Percentiles rank a stretch among this genome's conserved stretches.
These are phyloP conservation scores for Persicaria tinctoria DNA, from an alignment of 148 eudicot genomes.

Conservation along the genomic window DNA sequence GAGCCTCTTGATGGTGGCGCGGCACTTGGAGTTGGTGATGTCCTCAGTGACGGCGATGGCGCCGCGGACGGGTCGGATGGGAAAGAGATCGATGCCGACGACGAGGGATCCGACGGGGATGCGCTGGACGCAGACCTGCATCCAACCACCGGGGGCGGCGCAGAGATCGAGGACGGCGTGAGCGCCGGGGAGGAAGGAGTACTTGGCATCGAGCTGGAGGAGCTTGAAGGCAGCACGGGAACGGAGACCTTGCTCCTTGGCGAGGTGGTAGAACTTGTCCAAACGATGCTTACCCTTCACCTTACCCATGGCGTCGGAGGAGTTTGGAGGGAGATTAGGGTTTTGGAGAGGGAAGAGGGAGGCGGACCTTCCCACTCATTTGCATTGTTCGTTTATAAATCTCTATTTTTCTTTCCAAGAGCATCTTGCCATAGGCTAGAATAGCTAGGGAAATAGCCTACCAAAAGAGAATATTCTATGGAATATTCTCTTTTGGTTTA, in stretches of 20 bases:
- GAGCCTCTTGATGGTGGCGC: constrained; percentile 40
- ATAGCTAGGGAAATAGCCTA: no score
- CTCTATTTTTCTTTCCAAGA: no score
- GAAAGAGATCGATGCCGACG: constrained; percentile 70
- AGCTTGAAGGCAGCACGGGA: constrained; percentile 92
- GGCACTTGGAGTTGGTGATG: constrained; percentile 59
- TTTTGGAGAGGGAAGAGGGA: not conserved
- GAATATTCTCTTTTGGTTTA: no score
- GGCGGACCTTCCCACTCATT: no score
- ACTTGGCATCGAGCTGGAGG: constrained; percentile 72
- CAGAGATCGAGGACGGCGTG: constrained; percentile 83
- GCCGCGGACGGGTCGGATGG: constrained; percentile 74
- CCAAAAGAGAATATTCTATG: no score
- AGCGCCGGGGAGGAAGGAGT: constrained; percentile 57
- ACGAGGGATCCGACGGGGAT: constrained; percentile 77
- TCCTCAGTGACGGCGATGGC: constrained; percentile 62
- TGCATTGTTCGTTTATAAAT: no score
- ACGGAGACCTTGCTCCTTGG: constrained; percentile 86
- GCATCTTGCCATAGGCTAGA: no score
- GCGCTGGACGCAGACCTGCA: constrained; percentile 71
- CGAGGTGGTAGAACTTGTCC: constrained; percentile 74
- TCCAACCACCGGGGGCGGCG: constrained; percentile 98
- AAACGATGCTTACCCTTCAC: constrained; percentile 78
- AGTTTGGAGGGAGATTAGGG: not conserved
- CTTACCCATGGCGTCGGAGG: constrained; percentile 48